A percentile compares a stretch with the other conserved stretches of the same genome.
phyloP scores from a whole-genome alignment of 192 early-diverging fungal genomes.

The Piromyces finnis region DNA sequence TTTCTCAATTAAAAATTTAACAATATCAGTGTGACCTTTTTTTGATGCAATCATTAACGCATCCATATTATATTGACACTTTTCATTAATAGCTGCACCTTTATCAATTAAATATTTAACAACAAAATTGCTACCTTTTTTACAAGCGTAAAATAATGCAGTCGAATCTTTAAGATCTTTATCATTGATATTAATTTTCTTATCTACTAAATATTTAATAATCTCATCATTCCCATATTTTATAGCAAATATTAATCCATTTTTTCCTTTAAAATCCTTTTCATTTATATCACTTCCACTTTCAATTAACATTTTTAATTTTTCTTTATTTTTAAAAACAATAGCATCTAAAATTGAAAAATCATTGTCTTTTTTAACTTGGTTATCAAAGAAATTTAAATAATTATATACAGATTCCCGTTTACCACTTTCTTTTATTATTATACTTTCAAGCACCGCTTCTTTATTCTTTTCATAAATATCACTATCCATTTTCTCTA shows the following conservation, averaged over 20 bases:
- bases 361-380: neutral
- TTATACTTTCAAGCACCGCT: neutral
- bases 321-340: neutral
- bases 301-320: neutral
- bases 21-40: neutral
- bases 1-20: neutral
- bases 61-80: neutral
- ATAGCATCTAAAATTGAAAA: neutral
- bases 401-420: neutral
- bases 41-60: neutral
- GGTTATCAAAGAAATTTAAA: neutral
- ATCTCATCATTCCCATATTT: neutral
- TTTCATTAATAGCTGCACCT: neutral
- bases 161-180: neutral
- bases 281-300: neutral
- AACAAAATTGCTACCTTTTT: neutral
- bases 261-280: neutral
- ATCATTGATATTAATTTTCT: neutral
- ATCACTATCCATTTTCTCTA: neutral
- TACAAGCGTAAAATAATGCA: neutral
- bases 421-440: neutral
- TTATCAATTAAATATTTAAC: neutral
- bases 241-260: neutral
- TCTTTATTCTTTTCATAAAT: neutral
- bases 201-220: neutral